Percentiles rank a stretch among this genome's conserved stretches.
Conservation (phyloP, 768 basidiomycete genomes). For the Termitomyces sp. region DNA sequence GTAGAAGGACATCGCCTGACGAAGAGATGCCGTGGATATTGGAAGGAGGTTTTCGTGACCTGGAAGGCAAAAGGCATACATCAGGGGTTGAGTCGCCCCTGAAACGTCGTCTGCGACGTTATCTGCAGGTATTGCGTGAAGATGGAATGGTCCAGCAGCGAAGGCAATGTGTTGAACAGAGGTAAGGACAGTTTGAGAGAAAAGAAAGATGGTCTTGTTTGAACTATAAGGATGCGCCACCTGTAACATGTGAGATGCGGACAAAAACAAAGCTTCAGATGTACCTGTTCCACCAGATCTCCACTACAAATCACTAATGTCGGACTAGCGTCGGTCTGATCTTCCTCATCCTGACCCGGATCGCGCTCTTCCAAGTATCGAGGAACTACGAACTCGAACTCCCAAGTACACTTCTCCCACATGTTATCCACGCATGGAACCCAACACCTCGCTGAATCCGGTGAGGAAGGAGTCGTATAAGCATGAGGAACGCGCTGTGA, state of each 20-base stretch:
- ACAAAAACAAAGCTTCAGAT: constrained; percentile 15
- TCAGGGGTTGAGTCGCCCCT: constrained; percentile 62
- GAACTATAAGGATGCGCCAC: constrained; percentile 92
- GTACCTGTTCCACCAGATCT: constrained; percentile 89
- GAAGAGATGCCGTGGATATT: constrained; percentile 70
- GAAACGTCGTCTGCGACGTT: constrained; percentile 56
- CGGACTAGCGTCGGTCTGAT: constrained; percentile 61
- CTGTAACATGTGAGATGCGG: constrained; percentile 32
- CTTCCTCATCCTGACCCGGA: constrained; percentile 37
- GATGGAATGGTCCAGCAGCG: constrained; percentile 92
- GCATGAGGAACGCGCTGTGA: constrained; percentile 87
- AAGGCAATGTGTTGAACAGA: constrained; percentile 97
- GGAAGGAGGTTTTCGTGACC: constrained; percentile 75
- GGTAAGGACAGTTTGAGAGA: constrained; percentile 79
- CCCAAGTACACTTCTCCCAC: constrained; percentile 98
- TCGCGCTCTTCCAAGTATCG: constrained; percentile 69
- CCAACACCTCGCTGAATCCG: constrained; percentile 96
- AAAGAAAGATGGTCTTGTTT: constrained; percentile 92
- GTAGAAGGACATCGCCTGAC: constrained; percentile 90
- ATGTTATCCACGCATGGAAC: constrained; percentile 94
- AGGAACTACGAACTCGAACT: constrained; percentile 94
- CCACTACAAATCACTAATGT: constrained; percentile 93
- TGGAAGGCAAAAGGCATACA: constrained; percentile 92
- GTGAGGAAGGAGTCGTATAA: constrained; percentile 82
- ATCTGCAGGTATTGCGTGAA: constrained; percentile 65